Evolutionary conservation across 352 stramenopile genomes (phyloP).

Genomic region (Pelagophyceae sp.): DNA sequence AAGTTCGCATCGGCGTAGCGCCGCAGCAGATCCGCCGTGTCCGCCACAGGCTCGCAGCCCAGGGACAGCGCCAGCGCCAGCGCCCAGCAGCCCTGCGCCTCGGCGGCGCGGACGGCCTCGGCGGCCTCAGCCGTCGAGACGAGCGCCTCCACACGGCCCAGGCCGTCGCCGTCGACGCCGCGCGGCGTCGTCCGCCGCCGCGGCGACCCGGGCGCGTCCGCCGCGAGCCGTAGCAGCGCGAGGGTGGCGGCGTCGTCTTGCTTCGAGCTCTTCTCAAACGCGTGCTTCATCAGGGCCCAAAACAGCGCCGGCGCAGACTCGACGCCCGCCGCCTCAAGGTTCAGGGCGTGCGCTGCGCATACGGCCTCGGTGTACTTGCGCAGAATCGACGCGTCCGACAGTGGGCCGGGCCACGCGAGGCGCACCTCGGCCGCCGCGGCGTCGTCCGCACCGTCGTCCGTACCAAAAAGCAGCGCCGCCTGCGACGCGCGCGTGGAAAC

Average conservation of each 20-base stretch:
- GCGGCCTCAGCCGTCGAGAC: neutral
- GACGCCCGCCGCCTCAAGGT: neutral
- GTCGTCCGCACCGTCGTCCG: neutral
- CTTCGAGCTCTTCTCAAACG: neutral
- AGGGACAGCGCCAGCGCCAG: neutral
- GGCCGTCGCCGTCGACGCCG: neutral
- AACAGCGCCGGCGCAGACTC: neutral
- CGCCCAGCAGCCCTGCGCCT: neutral
- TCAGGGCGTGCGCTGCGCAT: neutral
- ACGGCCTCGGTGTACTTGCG: neutral
- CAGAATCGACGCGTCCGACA: neutral
- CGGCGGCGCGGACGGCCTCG: neutral
- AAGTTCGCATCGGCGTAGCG: neutral
- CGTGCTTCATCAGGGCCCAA: neutral
- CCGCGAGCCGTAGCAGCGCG: neutral
- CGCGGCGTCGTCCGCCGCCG: neutral
- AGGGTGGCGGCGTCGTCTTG: neutral
- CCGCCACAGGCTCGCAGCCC: neutral
- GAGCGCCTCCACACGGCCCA: neutral
- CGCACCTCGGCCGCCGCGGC: neutral
- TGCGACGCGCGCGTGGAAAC: neutral
- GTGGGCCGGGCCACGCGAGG: too few relatives aligned
- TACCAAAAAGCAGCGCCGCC: neutral
- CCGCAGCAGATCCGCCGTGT: neutral
- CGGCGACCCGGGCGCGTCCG: neutral